Evolutionary conservation across 352 stramenopile genomes (phyloP), one percentile per base, ranked within the genome.

Genomic region (Ochromonadaceae sp.): DNA sequence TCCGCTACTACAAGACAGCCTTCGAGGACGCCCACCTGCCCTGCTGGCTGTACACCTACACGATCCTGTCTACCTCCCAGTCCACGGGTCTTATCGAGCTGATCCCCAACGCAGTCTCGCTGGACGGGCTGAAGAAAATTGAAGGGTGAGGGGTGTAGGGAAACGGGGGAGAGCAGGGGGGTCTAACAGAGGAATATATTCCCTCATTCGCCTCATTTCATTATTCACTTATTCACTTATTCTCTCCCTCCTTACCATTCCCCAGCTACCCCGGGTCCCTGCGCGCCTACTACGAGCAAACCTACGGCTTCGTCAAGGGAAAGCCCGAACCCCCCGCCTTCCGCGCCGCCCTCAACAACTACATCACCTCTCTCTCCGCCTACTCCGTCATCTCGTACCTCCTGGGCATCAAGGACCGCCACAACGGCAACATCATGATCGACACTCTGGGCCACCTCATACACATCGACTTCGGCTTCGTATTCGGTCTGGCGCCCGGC

Each of bases 381-480:
- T 95, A 95, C 73, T 90, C 81, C 56, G 75, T 95, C 20, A 80
- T 98, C 26, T 91, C 81, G 65, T 98, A 98, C 73, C 88, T 98
- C 53, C 74, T 99, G n/a, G 90, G 97, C 75, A 95, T 99, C 73
- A 98, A 99, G 72, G 93, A 99, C 76, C 57, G 81, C 25, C 90
- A 97, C 76, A 97, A 97, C 70, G 91, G 87, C 17, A 97, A 97
- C 59, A 93, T 97, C 58, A 70, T 97, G 53, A 75, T 97, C 34
- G 85, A 95, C 68, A 78, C 68, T 22, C 59, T 85, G 44, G 87
- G 87, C 0, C 80, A 92, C 59, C 65, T 95, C 31, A 81, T 95
- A 39, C 91, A 97, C 78, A 97, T 97, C 59, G 91, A 97, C 74
- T 97, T 96, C 73, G 91, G 91, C 3, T 97, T 95, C 67, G 81